Conservation (phyloP, 140 eudicot species). For the Flaveria floridana region DNA sequence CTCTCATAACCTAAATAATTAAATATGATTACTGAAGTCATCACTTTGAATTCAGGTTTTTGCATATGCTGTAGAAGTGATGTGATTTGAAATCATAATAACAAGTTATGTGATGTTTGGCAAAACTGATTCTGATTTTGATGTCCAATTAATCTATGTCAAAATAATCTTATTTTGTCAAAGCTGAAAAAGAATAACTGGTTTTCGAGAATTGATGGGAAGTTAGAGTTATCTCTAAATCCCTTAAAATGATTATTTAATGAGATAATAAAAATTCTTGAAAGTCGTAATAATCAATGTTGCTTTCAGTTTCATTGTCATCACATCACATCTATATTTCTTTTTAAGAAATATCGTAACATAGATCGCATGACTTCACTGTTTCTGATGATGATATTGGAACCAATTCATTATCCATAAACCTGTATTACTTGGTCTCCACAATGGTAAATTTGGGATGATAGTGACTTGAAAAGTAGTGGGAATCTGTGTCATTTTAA, state of each 20-base stretch:
- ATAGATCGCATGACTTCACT: not conserved
- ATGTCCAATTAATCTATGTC: not conserved
- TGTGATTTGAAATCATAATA: not conserved
- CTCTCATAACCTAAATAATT: no score
- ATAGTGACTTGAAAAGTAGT: constrained; percentile 21
- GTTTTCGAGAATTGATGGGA: not conserved
- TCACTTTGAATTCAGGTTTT: not conserved
- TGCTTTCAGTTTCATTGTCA: constrained; percentile 12
- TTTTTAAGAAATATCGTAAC: not conserved
- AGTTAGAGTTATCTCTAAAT: not conserved
- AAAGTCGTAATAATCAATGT: not conserved
- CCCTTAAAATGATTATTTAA: not conserved
- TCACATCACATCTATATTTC: not conserved
- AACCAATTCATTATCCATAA: constrained; percentile 30
- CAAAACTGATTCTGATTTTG: not conserved
- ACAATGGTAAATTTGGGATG: constrained; percentile 20
- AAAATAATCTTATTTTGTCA: not conserved
- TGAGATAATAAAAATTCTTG: not conserved
- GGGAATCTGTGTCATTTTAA: constrained; percentile 21
- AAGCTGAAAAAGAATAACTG: not conserved
- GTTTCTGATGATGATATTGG: constrained; percentile 1
- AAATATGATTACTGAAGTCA: not conserved
- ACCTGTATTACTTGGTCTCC: not conserved
- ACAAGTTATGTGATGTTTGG: not conserved
- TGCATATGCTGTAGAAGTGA: not conserved